Conservation (phyloP, 768 basidiomycete species). For the Termitomyces sp. region DNA sequence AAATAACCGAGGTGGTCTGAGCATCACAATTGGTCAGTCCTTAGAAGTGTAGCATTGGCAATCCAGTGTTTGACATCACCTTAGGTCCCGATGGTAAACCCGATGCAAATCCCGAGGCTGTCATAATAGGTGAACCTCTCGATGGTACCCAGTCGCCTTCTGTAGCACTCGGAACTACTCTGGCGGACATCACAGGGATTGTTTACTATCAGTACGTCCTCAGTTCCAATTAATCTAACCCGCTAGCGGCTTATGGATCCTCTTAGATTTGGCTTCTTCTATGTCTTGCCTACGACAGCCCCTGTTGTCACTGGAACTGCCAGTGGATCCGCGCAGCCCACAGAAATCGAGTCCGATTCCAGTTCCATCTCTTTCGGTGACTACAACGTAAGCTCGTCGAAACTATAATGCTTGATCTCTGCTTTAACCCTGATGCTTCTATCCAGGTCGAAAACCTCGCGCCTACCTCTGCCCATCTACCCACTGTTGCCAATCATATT, state of each 20-base stretch:
- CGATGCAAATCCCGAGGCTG: slow-evolving; percentile 54
- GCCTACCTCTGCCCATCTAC: slow-evolving; percentile 45
- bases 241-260: not conserved
- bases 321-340: slow-evolving; percentile 30
- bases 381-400: slow-evolving; percentile 45
- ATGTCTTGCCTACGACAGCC: slow-evolving; percentile 55
- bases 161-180: slow-evolving; percentile 40
- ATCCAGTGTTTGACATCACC: not conserved
- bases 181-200: slow-evolving; percentile 53
- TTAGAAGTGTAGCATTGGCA: not conserved
- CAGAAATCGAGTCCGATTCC: slow-evolving; percentile 32
- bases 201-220: slow-evolving; percentile 48
- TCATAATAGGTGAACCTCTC: slow-evolving; percentile 52
- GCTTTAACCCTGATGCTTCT: not conserved
- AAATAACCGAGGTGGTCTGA: slow-evolving; percentile 54
- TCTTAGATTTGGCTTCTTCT: slow-evolving; percentile 48
- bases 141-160: slow-evolving; percentile 51
- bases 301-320: slow-evolving; percentile 42
- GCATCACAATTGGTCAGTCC: slow-evolving; percentile 40
- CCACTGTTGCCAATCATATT: slow-evolving; percentile 51
- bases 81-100: slow-evolving; percentile 48
- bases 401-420: not conserved
- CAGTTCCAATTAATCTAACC: not conserved
- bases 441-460: slow-evolving; percentile 54
- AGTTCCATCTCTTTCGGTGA: slow-evolving; percentile 51